Percentiles rank a stretch among this genome's conserved stretches.
phyloP scores from a whole-genome alignment of 169 alveolate genomes.

The Theileria equi region DNA sequence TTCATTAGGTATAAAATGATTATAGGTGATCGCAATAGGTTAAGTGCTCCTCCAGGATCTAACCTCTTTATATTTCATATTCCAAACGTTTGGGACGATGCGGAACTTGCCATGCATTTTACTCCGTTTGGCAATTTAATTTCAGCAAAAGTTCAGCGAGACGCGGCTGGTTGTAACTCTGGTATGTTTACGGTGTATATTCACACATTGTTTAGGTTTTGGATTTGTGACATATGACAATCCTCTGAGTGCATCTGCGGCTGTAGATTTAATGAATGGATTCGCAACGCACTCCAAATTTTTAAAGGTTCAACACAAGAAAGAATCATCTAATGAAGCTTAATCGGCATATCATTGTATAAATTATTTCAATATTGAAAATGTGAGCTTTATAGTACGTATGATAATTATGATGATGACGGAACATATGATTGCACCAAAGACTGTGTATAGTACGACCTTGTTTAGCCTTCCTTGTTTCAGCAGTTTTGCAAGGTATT shows the following conservation, averaged over 20 bases:
- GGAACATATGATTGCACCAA: constrained; percentile 24
- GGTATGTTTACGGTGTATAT: constrained; percentile 14
- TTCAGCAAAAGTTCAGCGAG: constrained; percentile 87
- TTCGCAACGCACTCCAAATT: constrained; percentile 81
- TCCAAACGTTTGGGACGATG: constrained; percentile 87
- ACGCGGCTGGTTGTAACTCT: constrained; percentile 73
- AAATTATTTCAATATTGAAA: too few species aligned
- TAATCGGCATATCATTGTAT: too few species aligned
- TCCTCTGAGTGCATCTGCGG: constrained; percentile 83
- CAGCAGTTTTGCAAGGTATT: constrained; percentile 45
- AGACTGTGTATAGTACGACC: constrained; percentile 38
- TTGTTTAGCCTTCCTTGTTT: constrained; percentile 59
- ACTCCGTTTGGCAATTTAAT: constrained; percentile 85
- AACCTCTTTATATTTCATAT: constrained; percentile 87
- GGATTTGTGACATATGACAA: constrained; percentile 88
- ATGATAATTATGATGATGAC: constrained; percentile 10
- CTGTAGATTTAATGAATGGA: constrained; percentile 87
- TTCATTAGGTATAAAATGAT: background rate
- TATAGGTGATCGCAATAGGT: constrained; percentile 62
- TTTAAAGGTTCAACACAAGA: constrained; percentile 83
- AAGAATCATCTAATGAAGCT: constrained; percentile 63
- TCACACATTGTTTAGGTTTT: constrained; percentile 69
- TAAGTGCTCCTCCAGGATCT: constrained; percentile 89
- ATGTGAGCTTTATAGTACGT: constrained; percentile 9
- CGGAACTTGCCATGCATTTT: constrained; percentile 80